Base-by-base conservation (phyloP, 2,329 filamentous ascomycete species). In the Fusarium tjaetaba region DNA sequence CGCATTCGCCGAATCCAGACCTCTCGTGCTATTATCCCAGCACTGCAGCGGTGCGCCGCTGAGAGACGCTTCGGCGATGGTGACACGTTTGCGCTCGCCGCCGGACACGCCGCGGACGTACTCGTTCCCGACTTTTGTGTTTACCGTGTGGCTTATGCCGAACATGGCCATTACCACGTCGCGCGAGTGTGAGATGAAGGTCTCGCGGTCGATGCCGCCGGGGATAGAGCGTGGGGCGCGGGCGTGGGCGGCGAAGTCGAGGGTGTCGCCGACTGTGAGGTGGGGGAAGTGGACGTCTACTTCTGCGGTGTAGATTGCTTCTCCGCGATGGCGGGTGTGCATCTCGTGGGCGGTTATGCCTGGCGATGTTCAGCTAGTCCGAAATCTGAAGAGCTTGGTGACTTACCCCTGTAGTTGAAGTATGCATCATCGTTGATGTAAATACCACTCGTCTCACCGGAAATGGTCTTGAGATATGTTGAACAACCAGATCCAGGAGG, bases 271-370 rank as follows among this genome's bases (percentile, higher is more conserved):
- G 20, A 95, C 93, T 7, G 88, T 91, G 75, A 95, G 83, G 81
- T 90, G 88, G 9, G 92, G 92, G 77, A 94, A 94, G 81, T 94
- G 92, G 6, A 92, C 91, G 79, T 96, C 94, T 38, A 93, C 91
- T 81, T 95, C 93, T 63, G 93, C 92, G 0, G 92, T 94, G 83
- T 95, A 96, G 79, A 96, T 95, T 65, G 92, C 92, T 82, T 96
- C 93, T 62, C 94, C 93, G 26, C 92, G 90, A 82, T 77, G 76
- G 14, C 69, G 66, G 7, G 65, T 58, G 36, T 77, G 75, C 75
- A 77, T 77, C 45, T 76, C 74, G 10, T 73, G 46, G 16, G 74
- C 71, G 11, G 73, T 55, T 32, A 76, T 76, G 11, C 74, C 74
- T 76, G 13, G 28, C 18, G 15, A 8, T 22, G 22, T 7, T 70